Percentiles rank a stretch among this genome's conserved stretches.
phyloP scores from a whole-genome alignment of 176 grass and related monocot species.

The Aegilops speltoides region DNA sequence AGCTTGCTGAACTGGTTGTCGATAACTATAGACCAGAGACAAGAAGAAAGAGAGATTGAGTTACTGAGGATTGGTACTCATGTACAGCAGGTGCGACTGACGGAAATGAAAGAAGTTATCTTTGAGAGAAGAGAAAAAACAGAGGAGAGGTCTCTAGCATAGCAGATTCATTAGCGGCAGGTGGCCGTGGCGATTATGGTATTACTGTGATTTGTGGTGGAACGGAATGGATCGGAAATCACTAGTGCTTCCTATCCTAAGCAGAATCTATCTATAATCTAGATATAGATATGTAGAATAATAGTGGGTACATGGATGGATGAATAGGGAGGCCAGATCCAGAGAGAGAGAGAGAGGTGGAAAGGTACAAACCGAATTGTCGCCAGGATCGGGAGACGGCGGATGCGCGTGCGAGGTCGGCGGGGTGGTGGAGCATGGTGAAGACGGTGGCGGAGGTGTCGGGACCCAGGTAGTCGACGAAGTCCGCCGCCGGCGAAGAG shows the following conservation, averaged over 20 bases:
- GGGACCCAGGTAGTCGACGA: constrained; percentile 45
- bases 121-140: no score
- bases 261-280: neutral
- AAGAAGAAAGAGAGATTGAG: neutral
- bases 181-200: no score
- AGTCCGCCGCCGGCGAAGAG: constrained; percentile 25
- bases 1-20: constrained; percentile 57
- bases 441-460: constrained; percentile 50
- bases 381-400: constrained; percentile 74
- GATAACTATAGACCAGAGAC: constrained; percentile 44
- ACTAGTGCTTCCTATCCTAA: no score
- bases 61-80: no score
- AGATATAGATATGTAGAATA: neutral
- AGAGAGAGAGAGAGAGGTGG: neutral
- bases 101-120: no score
- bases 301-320: neutral
- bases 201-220: no score
- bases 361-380: constrained; percentile 34
- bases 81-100: no score
- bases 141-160: no score
- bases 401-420: constrained; percentile 50
- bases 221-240: no score
- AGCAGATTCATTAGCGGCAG: no score
- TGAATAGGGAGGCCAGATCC: neutral
- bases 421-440: constrained; percentile 41